phyloP scores from a whole-genome alignment of 2,329 filamentous ascomycete species.

The Xylariaceae sp. region DNA sequence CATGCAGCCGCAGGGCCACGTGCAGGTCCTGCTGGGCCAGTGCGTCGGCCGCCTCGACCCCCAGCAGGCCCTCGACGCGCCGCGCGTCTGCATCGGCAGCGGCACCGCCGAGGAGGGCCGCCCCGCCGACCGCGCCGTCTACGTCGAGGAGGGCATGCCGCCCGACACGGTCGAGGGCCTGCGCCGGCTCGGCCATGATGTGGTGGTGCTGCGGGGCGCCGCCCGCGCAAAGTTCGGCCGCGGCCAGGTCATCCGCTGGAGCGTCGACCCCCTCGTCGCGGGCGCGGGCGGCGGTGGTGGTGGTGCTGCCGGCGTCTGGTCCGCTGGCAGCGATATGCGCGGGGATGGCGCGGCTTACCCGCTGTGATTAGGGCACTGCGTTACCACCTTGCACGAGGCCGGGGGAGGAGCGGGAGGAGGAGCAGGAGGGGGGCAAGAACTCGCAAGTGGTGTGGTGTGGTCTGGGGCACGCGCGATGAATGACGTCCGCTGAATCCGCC shows the following conservation, averaged over 20 bases:
- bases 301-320: too few species aligned
- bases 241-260: slow-evolving; percentile 77
- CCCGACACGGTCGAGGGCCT: slow-evolving; percentile 61
- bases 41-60: slow-evolving; percentile 73
- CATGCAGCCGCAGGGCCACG: slow-evolving; percentile 96
- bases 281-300: too few species aligned
- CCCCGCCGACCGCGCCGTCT: slow-evolving; percentile 52
- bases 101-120: slow-evolving; percentile 53
- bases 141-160: slow-evolving; percentile 75
- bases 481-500: too few species aligned
- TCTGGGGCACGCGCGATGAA: too few species aligned
- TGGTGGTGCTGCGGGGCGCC: slow-evolving; percentile 60
- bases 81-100: slow-evolving; percentile 73
- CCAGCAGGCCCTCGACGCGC: slow-evolving; percentile 84
- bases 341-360: slow-evolving; percentile 70
- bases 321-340: slow-evolving; percentile 78
- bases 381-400: too few species aligned
- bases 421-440: too few species aligned
- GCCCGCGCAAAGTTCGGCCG: slow-evolving; percentile 68
- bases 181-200: slow-evolving; percentile 62
- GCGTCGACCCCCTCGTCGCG: slow-evolving; percentile 62
- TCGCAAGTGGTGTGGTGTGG: too few species aligned
- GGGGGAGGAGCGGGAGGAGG: too few species aligned
- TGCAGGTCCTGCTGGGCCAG: slow-evolving; percentile 89
- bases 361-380: slow-evolving; percentile 20